Conservation (phyloP, 768 basidiomycete genomes). For the Suillus variegatus region DNA sequence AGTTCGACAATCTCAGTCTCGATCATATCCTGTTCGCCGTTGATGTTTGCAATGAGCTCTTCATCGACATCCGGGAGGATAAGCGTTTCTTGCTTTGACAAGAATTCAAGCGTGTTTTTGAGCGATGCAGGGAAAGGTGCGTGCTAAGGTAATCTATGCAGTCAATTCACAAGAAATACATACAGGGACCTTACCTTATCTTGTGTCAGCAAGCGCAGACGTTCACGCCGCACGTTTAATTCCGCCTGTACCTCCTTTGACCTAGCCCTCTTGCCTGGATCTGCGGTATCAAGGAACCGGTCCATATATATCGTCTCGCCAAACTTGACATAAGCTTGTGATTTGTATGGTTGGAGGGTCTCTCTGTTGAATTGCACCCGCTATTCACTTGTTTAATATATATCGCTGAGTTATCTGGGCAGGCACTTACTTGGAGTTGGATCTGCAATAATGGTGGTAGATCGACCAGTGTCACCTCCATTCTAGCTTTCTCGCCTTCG, state of each 20-base stretch:
- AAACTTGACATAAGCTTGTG: constrained; percentile 93
- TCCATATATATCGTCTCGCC: constrained; percentile 87
- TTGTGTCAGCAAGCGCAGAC: constrained; percentile 66
- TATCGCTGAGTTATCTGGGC: not conserved
- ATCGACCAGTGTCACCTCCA: constrained; percentile 85
- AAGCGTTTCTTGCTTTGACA: constrained; percentile 48
- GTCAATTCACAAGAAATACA: not conserved
- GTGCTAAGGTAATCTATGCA: constrained; percentile 42
- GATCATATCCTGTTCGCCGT: constrained; percentile 53
- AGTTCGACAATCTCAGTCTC: constrained; percentile 58
- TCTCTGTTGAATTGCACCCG: constrained; percentile 94
- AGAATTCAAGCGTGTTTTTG: constrained; percentile 55
- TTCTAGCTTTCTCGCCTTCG: constrained; percentile 81
- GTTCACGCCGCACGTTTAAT: constrained; percentile 63
- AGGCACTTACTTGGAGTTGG: constrained; percentile 78
- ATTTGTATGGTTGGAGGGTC: constrained; percentile 90
- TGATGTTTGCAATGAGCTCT: constrained; percentile 53
- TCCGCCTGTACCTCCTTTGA: constrained; percentile 71
- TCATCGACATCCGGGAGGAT: constrained; percentile 57
- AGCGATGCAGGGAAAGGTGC: constrained; percentile 61
- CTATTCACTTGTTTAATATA: constrained; percentile 40
- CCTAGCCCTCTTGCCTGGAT: constrained; percentile 66
- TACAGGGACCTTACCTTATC: constrained; percentile 56
- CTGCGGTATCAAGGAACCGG: constrained; percentile 81
- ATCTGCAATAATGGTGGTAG: constrained; percentile 91